Evolutionary conservation across 2,329 filamentous ascomycete species (phyloP).

Genomic region (Botryotinia globosa): DNA sequence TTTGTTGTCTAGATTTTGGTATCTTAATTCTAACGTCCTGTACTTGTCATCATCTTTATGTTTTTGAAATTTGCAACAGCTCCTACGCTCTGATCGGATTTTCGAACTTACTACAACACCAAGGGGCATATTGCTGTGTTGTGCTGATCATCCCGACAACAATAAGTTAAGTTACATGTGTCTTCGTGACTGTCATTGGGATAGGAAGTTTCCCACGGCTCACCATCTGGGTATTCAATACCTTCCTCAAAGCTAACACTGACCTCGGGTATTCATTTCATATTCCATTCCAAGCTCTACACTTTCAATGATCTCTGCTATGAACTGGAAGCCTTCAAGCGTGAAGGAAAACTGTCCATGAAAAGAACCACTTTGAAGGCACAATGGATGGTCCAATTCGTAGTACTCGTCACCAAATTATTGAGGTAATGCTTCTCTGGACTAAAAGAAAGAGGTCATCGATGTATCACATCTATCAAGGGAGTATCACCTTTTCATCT

Average conservation of each 20-base stretch:
- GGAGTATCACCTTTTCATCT: neutral
- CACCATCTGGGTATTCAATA: too few species aligned
- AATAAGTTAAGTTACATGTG: neutral
- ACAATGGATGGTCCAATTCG: neutral
- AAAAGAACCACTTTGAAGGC: neutral
- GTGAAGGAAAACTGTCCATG: neutral
- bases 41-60: neutral
- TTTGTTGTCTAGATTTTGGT: neutral
- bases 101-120: too few species aligned
- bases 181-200: neutral
- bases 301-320: neutral
- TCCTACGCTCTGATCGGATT: too few species aligned
- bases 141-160: neutral
- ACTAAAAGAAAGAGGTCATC: neutral
- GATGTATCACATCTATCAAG: neutral
- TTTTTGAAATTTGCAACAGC: neutral
- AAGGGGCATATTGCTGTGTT: neutral
- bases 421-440: neutral
- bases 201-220: neutral
- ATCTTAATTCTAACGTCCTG: neutral
- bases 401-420: neutral
- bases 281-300: neutral
- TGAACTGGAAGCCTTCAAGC: neutral
- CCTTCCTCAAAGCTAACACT: neutral
- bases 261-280: neutral